phyloP scores from a whole-genome alignment of 106 monocot species.

The Iris macrosiphon region DNA sequence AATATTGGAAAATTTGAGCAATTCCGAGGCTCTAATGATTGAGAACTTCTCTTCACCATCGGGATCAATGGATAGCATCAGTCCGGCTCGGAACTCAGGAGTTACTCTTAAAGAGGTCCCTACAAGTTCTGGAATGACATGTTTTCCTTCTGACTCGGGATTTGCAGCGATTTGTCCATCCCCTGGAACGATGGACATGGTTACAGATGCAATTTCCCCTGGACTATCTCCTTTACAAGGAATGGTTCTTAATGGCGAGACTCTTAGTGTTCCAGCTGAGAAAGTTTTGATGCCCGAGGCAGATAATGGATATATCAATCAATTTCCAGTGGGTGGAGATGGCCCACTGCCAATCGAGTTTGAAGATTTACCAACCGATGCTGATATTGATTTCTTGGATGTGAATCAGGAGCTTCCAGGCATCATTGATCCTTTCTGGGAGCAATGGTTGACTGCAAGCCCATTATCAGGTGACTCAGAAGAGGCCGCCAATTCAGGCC shows the following conservation, averaged over 20 bases:
- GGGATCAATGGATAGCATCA: not conserved
- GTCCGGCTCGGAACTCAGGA: constrained; percentile 3
- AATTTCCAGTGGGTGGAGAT: not conserved
- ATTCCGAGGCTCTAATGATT: constrained; percentile 4
- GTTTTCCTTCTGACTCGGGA: not conserved
- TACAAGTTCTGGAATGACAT: not conserved
- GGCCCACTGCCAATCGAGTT: constrained; percentile 9
- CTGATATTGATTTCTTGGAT: constrained; percentile 24
- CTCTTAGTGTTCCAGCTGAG: not conserved
- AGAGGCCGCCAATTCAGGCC: constrained; percentile 39
- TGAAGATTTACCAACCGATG: constrained; percentile 26
- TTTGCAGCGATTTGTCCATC: constrained; percentile 1
- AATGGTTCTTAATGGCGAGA: not conserved
- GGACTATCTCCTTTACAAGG: not conserved
- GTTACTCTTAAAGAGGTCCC: constrained; percentile 13
- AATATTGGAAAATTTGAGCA: constrained; percentile 15
- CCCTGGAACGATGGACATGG: no score
- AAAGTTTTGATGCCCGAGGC: no score
- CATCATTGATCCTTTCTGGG: constrained; percentile 78
- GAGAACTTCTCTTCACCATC: not conserved
- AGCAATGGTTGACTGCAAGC: constrained; percentile 51
- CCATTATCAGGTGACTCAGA: constrained; percentile 28
- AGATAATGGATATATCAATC: not conserved
- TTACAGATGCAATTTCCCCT: not conserved
- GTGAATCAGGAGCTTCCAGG: constrained; percentile 40